Evolutionary conservation across 108 stramenopile species (phyloP), one percentile per base, ranked within the genome.

Genomic region (Skeletonema marinoi): DNA sequence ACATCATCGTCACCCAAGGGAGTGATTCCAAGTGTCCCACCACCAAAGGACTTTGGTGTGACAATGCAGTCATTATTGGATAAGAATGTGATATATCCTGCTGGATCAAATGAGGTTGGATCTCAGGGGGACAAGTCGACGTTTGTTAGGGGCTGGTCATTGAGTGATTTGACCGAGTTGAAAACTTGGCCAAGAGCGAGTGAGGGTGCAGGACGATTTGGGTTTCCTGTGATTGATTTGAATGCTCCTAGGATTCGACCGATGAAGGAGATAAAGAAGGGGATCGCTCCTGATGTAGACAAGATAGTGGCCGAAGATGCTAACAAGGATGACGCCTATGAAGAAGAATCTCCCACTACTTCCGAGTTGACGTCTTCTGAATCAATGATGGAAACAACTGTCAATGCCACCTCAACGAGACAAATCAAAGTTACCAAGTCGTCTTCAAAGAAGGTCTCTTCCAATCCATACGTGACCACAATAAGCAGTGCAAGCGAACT

Each of bases 121-220:
- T 42, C 17, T 44, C 71, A 71, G 0, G 39, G 35, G 12, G 21
- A 65, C 66, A 71, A 44, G 77, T 77, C 42, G 8, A 25, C 35
- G 5, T 71, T 70, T 54, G 72, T 89, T 21, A 84, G 87, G 2
- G 82, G 83, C 7, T 92, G 88, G 89, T 61, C 68, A 7, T 41
- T 90, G 50, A n/a, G 59, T 29, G 87, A 86, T 71, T 86, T 89
- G 42, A 85, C 85, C 84, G 92, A 93, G 78, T 42, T 69, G 21
- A 80, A 86, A 32, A 78, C 85, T 12, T 93, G 92, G 92, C 92
- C 92, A 17, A 61, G 87, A 21, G 90, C 89, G 58, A 63, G 79
- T 32, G 64, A 77, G 7, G 88, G 90, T 19, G 84, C 77, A 10
- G 54, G 54, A 56, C 78, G 92, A 33, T 90, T 80, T 80, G 92